Conservation (phyloP, 352 stramenopile species). For the Globisporangium sylvaticum region DNA sequence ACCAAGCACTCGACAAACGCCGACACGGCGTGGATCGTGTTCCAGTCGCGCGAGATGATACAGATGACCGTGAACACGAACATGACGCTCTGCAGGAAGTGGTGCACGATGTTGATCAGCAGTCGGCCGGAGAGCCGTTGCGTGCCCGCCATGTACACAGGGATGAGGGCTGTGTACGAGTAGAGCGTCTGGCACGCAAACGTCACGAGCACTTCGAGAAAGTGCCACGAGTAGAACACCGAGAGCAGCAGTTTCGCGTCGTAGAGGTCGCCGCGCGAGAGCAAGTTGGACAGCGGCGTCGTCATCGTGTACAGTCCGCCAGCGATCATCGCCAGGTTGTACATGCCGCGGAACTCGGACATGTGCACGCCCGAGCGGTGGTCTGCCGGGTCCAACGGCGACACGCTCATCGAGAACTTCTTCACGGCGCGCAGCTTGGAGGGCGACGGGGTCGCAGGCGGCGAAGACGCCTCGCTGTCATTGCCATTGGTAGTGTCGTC, state of each 20-base stretch:
- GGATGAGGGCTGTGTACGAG: slow-evolving; percentile 67
- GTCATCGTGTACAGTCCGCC: slow-evolving; percentile 61
- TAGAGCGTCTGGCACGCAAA: slow-evolving; percentile 64
- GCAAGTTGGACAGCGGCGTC: slow-evolving; percentile 51
- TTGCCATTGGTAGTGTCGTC: neutral
- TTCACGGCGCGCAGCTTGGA: slow-evolving; percentile 33
- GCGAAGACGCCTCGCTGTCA: neutral
- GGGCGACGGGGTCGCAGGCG: neutral
- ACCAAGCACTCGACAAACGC: slow-evolving; percentile 75
- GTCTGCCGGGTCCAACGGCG: slow-evolving; percentile 64
- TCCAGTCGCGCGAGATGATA: slow-evolving; percentile 74
- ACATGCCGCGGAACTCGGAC: slow-evolving; percentile 74
- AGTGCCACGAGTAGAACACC: slow-evolving; percentile 70
- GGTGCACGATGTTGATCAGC: slow-evolving; percentile 66
- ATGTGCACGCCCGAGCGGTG: slow-evolving; percentile 60
- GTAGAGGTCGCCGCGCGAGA: slow-evolving; percentile 40
- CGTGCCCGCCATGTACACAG: slow-evolving; percentile 61
- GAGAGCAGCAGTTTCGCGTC: slow-evolving; percentile 54
- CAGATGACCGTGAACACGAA: slow-evolving; percentile 66
- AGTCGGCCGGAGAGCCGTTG: slow-evolving; percentile 30
- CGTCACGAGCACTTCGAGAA: slow-evolving; percentile 66
- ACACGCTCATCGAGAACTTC: slow-evolving; percentile 59
- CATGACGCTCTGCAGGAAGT: slow-evolving; percentile 64
- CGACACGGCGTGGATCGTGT: slow-evolving; percentile 66
- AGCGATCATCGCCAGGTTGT: slow-evolving; percentile 70